Percentiles rank a stretch among this genome's conserved stretches.
Evolutionary conservation across 352 stramenopile species (phyloP).

Genomic region (Phytophthora constricta): DNA sequence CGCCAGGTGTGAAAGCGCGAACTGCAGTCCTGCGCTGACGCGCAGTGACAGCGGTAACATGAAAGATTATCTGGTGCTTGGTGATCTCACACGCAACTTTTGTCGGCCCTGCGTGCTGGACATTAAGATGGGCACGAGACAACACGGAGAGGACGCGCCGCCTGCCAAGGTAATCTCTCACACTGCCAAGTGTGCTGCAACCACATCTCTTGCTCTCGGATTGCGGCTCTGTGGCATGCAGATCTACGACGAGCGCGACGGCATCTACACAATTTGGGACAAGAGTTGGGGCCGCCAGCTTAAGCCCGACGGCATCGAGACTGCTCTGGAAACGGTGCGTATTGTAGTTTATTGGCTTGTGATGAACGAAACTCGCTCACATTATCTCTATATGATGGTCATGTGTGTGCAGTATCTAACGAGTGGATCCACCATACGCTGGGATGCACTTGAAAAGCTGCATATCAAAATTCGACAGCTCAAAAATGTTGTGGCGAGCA

Average conservation of each 20-base stretch:
- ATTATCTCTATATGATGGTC: background rate
- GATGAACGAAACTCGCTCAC: background rate
- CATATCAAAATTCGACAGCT: conserved; percentile 54
- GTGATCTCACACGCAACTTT: conserved; percentile 73
- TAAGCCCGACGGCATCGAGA: conserved; percentile 56
- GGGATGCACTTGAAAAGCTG: conserved; percentile 51
- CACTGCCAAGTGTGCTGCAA: conserved; percentile 75
- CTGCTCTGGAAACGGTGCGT: conserved; percentile 67
- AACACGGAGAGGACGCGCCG: conserved; percentile 75
- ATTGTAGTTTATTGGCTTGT: background rate
- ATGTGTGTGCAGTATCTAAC: conserved; percentile 63
- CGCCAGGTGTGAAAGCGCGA: conserved; percentile 7
- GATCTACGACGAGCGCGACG: conserved; percentile 66
- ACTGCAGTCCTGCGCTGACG: conserved; percentile 7
- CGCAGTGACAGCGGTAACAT: conserved; percentile 14
- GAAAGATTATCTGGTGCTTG: conserved; percentile 73
- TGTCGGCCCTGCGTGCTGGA: conserved; percentile 73
- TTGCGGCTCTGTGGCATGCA: conserved; percentile 85
- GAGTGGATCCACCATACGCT: conserved; percentile 48
- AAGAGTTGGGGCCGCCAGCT: conserved; percentile 81
- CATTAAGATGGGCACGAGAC: conserved; percentile 84
- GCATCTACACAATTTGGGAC: conserved; percentile 76
- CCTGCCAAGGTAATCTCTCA: conserved; percentile 75
- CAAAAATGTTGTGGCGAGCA: conserved; percentile 46
- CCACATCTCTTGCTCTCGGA: conserved; percentile 70